Evolutionary conservation across 768 basidiomycete genomes (phyloP).

Genomic region (Lyophyllum semitale): DNA sequence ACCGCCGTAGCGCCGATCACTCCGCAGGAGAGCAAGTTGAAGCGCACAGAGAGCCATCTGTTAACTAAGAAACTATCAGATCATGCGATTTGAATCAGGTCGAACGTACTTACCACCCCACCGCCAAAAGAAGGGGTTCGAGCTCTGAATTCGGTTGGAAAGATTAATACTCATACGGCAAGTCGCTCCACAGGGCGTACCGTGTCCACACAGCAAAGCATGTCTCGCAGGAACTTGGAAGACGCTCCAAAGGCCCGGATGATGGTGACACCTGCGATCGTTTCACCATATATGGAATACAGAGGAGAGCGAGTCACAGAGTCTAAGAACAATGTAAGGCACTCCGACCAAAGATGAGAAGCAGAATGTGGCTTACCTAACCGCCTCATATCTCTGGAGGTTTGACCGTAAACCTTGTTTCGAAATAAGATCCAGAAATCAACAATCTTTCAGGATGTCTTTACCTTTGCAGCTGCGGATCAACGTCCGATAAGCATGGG

Average conservation of each 20-base stretch:
- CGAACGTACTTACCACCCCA: constrained; percentile 66
- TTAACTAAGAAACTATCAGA: constrained; percentile 57
- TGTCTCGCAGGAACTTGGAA: constrained; percentile 81
- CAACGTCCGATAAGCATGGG: background rate
- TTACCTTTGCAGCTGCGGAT: constrained; percentile 38
- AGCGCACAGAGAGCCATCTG: constrained; percentile 87
- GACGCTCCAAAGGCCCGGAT: constrained; percentile 87
- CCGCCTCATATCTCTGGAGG: too few species aligned
- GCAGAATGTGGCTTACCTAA: too few species aligned
- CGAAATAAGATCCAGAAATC: background rate
- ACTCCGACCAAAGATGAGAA: background rate
- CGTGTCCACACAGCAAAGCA: too few species aligned
- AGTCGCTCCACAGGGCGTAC: constrained; percentile 44
- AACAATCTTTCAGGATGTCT: background rate
- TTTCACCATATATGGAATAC: constrained; percentile 47
- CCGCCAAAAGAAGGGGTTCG: constrained; percentile 88
- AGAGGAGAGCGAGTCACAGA: constrained; percentile 39
- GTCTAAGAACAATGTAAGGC: constrained; percentile 18
- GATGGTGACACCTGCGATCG: constrained; percentile 42
- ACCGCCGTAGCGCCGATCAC: too few species aligned
- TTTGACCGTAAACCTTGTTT: too few species aligned
- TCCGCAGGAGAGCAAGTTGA: constrained; percentile 75
- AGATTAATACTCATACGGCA: background rate
- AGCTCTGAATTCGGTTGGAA: constrained; percentile 31
- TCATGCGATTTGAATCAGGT: background rate